Evolutionary conservation across 371 early-diverging fungal species (phyloP).

Genomic region (Entomophthora muscae): DNA sequence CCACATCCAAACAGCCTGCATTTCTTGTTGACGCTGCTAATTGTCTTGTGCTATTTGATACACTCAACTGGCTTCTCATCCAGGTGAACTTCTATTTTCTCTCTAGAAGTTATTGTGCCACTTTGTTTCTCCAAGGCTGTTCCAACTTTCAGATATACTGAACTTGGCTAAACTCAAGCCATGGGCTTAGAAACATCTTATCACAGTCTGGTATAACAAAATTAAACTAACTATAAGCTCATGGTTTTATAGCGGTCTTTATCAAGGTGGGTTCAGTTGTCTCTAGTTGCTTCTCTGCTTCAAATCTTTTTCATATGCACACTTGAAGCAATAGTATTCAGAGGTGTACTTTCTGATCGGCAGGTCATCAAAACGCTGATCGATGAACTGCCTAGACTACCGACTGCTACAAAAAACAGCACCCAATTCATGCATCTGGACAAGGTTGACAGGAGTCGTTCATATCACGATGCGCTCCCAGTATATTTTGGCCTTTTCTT

Average conservation of each 20-base stretch:
- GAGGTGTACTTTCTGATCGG: slow-evolving; percentile 11
- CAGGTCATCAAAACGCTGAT: slow-evolving; percentile 7
- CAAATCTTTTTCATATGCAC: slow-evolving; percentile 16
- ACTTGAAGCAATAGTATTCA: slow-evolving; percentile 16
- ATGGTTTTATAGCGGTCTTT: neutral
- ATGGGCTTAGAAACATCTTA: neutral
- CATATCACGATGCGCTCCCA: slow-evolving; percentile 14
- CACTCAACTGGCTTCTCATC: no score
- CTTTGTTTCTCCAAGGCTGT: no score
- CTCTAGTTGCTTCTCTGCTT: slow-evolving; percentile 16
- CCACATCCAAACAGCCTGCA: no score
- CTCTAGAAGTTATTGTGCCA: no score
- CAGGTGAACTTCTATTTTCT: no score
- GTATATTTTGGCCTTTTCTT: slow-evolving; percentile 22
- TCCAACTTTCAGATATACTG: no score
- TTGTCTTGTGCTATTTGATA: no score
- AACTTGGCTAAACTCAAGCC: no score
- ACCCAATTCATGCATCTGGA: neutral
- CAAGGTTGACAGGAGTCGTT: slow-evolving; percentile 7
- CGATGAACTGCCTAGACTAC: slow-evolving; percentile 1
- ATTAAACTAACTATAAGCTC: neutral
- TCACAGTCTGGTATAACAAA: neutral
- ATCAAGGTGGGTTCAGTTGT: slow-evolving; percentile 11
- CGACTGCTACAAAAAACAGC: neutral
- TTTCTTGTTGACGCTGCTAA: no score